These are phyloP conservation scores for Leishmania mexicana DNA, from an alignment of 208 protist genomes.

Conservation along the genomic window DNA sequence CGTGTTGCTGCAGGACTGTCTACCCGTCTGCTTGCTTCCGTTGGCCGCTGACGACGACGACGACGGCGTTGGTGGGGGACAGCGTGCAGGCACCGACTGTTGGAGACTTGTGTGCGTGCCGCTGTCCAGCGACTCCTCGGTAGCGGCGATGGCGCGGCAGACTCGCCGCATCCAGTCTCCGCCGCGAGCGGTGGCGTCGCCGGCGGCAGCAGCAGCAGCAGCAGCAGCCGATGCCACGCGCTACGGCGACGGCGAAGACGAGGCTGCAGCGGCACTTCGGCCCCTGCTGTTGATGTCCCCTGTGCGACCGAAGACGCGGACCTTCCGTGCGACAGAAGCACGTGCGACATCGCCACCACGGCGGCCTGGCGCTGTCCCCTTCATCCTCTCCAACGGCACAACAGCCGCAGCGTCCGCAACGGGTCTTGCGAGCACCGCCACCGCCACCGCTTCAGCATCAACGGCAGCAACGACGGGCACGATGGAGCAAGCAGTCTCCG, in stretches of 20 bases:
- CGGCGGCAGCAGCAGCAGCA: neutral
- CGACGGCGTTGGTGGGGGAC: neutral
- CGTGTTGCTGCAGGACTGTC: conserved; percentile 43
- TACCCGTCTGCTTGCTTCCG: conserved; percentile 49
- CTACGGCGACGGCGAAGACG: neutral
- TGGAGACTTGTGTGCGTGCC: conserved; percentile 27
- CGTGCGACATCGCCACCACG: neutral
- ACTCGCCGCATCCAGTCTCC: neutral
- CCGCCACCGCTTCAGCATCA: neutral
- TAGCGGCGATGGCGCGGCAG: neutral
- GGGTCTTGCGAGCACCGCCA: neutral
- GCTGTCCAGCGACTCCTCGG: neutral
- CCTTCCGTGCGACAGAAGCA: neutral
- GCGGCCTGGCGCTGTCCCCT: conserved; percentile 21
- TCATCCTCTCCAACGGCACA: conserved; percentile 7
- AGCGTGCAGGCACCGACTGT: neutral
- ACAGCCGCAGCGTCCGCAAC: neutral
- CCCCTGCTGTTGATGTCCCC: conserved; percentile 12
- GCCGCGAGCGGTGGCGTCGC: neutral
- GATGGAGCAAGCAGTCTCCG: conserved; percentile 1
- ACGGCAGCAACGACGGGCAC: neutral
- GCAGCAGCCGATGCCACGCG: neutral
- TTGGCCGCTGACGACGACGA: conserved; percentile 1
- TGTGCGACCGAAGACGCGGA: neutral
- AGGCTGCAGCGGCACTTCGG: neutral